Evolutionary conservation across 2,329 filamentous ascomycete species (phyloP), one percentile per base, ranked within the genome.

Genomic region (Colletotrichum destructivum): DNA sequence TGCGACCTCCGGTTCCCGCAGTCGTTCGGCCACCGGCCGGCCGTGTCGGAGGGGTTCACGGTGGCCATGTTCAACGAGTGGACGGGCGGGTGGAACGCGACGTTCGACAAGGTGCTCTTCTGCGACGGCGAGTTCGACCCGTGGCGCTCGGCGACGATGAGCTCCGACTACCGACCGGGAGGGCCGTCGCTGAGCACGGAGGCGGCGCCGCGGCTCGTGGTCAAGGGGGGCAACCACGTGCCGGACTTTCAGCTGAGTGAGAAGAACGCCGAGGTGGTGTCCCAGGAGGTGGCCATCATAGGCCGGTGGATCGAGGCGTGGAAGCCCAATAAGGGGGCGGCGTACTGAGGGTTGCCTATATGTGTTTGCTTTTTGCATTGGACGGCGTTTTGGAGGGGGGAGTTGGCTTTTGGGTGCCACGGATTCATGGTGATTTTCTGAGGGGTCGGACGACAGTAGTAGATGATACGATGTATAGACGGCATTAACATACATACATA

Each of bases 221-320:
- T 73, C 7, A 56, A 63, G n/a, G 61, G 70, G 7, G 72, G 49
- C 6, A 46, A 13, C 12, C 69, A 66, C 23, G 49, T 65, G 12
- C 61, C 69, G 23, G 72, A 70, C 26, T 69, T 73, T 26, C 18
- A 42, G 26, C 44, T 61, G 21, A 46, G 26, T 13, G 49, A 52
- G 15, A 54, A 40, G 13, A 46, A 60, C 4, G 35, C 46, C 46
- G 40, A 23, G 21, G 59, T 62, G 5, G 66, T 72, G 42, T 21
- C 56, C 31, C 55, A 62, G 47, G 52, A 60, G 60, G 52, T 72
- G 15, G 35, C 64, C 52, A 59, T 72, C 40, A 72, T 72, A 42
- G 69, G 65, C 21, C 68, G 65, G 60, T 73, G 71, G 71, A 47
- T 62, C n/a, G 55, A 62, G 60, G 55, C 67, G 9, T 73, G 71